Conservation (phyloP, 176 grass and related monocot species). For the Sorghum bicolor region DNA sequence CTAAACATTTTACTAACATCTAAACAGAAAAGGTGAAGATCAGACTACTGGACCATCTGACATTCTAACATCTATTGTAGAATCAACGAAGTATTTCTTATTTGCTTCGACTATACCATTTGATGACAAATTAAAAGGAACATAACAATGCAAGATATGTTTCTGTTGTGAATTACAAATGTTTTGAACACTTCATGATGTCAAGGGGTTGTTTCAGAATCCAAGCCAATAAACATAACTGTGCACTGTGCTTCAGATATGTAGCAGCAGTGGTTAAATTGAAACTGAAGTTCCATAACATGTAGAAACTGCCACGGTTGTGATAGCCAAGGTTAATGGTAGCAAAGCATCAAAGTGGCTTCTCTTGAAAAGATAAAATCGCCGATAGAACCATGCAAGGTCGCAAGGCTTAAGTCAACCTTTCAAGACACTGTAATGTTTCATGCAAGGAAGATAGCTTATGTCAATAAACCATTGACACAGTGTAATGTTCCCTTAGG, state of each 20-base stretch:
- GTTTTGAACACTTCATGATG: background rate
- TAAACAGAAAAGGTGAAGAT: background rate
- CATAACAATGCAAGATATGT: background rate
- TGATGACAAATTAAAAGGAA: background rate
- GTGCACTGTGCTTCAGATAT: background rate
- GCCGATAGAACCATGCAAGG: background rate
- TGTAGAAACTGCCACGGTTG: background rate
- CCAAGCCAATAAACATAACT: background rate
- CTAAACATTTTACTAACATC: background rate
- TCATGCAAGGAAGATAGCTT: background rate
- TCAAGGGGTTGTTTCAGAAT: background rate
- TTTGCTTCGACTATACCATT: background rate
- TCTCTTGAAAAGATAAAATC: background rate
- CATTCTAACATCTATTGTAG: background rate
- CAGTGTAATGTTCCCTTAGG: background rate
- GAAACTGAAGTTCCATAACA: background rate
- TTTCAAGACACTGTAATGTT: background rate
- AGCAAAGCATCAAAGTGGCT: background rate
- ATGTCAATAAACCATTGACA: background rate
- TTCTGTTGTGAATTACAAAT: background rate
- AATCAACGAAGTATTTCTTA: background rate
- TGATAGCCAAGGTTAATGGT: background rate
- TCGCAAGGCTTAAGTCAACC: background rate
- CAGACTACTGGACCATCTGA: background rate
- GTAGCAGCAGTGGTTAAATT: background rate